Evolutionary conservation across 768 basidiomycete genomes (phyloP).

Genomic region (Suillus cothurnatus): DNA sequence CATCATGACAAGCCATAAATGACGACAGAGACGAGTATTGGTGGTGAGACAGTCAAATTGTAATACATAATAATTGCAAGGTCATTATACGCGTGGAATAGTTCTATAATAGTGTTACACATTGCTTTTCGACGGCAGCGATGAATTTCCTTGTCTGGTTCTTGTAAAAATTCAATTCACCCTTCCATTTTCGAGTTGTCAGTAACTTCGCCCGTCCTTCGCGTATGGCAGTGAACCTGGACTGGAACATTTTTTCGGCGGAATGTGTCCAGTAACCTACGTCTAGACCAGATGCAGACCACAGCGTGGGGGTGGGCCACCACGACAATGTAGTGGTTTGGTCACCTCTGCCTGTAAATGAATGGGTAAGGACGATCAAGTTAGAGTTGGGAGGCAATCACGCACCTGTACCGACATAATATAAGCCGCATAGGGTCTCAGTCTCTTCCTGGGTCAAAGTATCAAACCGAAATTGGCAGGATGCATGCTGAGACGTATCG

Average conservation of each 20-base stretch:
- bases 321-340: background rate
- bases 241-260: background rate
- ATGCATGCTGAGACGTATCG: background rate
- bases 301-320: background rate
- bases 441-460: background rate
- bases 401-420: background rate
- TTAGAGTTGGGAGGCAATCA: background rate
- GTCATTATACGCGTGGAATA: too few species aligned
- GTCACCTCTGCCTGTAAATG: background rate
- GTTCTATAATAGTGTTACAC: too few species aligned
- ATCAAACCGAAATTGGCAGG: background rate
- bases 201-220: background rate
- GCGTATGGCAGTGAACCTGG: background rate
- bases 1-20: too few species aligned
- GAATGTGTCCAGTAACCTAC: background rate
- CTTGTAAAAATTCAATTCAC: too few species aligned
- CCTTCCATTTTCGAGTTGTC: too few species aligned
- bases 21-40: too few species aligned
- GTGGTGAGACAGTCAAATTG: too few species aligned
- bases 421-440: background rate
- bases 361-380: background rate
- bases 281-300: background rate
- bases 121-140: too few species aligned
- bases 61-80: too few species aligned
- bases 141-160: too few species aligned